phyloP scores from a whole-genome alignment of 768 basidiomycete species.

The Mycena maculata region DNA sequence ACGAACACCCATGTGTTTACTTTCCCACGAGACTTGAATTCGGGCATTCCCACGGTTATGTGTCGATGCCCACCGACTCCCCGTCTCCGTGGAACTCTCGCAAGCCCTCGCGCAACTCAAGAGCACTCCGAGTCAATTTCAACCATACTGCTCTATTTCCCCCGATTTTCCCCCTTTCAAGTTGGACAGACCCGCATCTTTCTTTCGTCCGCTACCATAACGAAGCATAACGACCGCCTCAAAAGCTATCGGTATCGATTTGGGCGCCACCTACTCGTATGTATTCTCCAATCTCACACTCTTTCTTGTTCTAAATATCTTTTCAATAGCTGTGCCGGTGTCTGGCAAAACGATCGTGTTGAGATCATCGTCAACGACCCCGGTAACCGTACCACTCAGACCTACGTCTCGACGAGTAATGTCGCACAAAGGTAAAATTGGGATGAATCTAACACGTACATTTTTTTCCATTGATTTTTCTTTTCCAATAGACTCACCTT shows the following conservation, averaged over 20 bases:
- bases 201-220: slow-evolving; percentile 32
- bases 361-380: slow-evolving; percentile 98
- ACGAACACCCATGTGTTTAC: no score
- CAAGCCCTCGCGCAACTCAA: no score
- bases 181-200: slow-evolving; percentile 18
- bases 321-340: slow-evolving; percentile 80
- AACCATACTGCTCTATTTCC: no score
- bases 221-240: slow-evolving; percentile 66
- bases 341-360: slow-evolving; percentile 99
- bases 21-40: no score
- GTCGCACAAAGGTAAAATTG: slow-evolving; percentile 99
- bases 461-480: slow-evolving; percentile 26
- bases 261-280: slow-evolving; percentile 93
- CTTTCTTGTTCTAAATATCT: slow-evolving; percentile 16
- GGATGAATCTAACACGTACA: slow-evolving; percentile 63
- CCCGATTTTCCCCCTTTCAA: no score
- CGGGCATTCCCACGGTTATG: no score
- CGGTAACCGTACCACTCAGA: slow-evolving; percentile 95
- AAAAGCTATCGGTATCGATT: slow-evolving; percentile 92
- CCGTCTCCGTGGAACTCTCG: no score
- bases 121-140: no score
- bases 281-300: slow-evolving; percentile 42
- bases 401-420: slow-evolving; percentile 96
- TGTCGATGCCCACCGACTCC: no score
- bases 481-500: slow-evolving; percentile 21